Evolutionary conservation across 306 rosid species (phyloP).

Genomic region (Prinsepia uniflora): DNA sequence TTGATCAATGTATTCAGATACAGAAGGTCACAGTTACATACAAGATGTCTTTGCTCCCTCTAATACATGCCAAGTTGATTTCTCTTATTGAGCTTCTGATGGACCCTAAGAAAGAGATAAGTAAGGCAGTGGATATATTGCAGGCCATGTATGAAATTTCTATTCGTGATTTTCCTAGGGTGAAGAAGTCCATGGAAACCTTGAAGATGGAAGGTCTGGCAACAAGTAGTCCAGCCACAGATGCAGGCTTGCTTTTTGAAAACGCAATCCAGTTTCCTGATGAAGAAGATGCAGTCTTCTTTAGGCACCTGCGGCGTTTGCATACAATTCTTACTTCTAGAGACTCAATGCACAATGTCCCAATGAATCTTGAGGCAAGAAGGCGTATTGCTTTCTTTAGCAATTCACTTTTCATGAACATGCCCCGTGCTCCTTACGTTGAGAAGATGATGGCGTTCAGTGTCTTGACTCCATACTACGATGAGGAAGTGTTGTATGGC

Average conservation of each 20-base stretch:
- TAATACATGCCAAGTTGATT: constrained; percentile 62
- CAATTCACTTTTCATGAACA: constrained; percentile 95
- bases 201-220: constrained; percentile 66
- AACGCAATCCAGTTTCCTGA: constrained; percentile 62
- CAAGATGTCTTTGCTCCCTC: constrained; percentile 51
- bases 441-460: constrained; percentile 94
- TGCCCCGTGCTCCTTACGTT: constrained; percentile 85
- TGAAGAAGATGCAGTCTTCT: constrained; percentile 46
- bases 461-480: constrained; percentile 83
- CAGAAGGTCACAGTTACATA: constrained; percentile 37
- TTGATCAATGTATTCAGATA: constrained; percentile 40
- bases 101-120: constrained; percentile 41
- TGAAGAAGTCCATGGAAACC: constrained; percentile 40
- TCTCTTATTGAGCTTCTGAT: constrained; percentile 57
- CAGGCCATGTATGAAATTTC: constrained; percentile 80
- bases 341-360: constrained; percentile 81
- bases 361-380: constrained; percentile 75
- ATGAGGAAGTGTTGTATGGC: constrained; percentile 75
- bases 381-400: constrained; percentile 82
- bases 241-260: constrained; percentile 68
- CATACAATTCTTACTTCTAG: constrained; percentile 77
- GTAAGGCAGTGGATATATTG: constrained; percentile 56
- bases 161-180: constrained; percentile 63
- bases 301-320: constrained; percentile 67
- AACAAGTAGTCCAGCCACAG: constrained; percentile 28